Conservation (phyloP, 257 asterid genomes). For the Solanum pinnatisectum region DNA sequence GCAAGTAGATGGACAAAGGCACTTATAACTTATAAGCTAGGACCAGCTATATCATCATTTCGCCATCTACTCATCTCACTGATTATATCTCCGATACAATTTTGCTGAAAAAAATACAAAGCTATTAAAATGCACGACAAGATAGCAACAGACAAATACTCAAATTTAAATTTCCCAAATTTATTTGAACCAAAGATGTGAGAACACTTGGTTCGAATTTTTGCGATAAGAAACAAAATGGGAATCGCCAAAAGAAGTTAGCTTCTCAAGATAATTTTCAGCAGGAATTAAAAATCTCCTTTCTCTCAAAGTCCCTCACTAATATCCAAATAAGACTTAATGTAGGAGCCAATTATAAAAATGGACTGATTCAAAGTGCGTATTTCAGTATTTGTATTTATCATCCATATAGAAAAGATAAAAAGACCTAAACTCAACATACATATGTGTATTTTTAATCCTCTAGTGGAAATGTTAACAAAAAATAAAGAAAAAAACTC, state of each 20-base stretch:
- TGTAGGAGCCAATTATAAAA: not conserved
- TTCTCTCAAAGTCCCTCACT: not conserved
- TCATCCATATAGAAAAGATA: not conserved
- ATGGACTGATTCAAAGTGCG: not conserved
- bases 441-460: not conserved
- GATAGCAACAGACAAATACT: fast-evolving
- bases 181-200: not conserved
- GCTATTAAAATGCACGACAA: not conserved
- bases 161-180: not conserved
- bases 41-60: not conserved
- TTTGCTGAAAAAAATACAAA: fast-evolving
- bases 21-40: not conserved
- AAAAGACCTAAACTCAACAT: not conserved
- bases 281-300: not conserved
- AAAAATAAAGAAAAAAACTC: not conserved
- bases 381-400: not conserved
- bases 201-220: not conserved
- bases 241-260: not conserved
- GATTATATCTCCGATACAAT: not conserved
- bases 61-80: not conserved
- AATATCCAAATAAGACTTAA: not conserved
- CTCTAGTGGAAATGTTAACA: not conserved
- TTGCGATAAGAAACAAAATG: not conserved
- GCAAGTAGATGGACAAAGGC: not conserved
- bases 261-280: not conserved